phyloP scores from a whole-genome alignment of 2,329 filamentous ascomycete genomes.

The Leptographium galeiforme region DNA sequence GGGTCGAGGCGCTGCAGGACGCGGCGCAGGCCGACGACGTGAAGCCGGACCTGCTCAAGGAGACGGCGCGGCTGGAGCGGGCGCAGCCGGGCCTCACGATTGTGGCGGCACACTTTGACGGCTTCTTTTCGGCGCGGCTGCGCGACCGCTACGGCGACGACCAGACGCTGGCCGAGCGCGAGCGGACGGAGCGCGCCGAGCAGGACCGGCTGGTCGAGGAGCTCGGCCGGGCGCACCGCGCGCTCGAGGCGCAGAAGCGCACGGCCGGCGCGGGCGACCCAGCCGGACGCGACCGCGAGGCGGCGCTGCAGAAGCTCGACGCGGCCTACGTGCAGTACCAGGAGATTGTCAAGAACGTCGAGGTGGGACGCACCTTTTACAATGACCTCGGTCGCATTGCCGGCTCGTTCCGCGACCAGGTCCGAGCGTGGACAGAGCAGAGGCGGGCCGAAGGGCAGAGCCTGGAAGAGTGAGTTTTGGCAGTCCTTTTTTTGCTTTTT shows the following conservation, averaged over 20 bases:
- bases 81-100: conserved; percentile 75
- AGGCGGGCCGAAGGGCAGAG: conserved; percentile 67
- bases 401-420: conserved; percentile 62
- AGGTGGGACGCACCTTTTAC: conserved; percentile 89
- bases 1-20: conserved; percentile 63
- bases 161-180: conserved; percentile 54
- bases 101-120: conserved; percentile 80
- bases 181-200: conserved; percentile 42
- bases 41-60: conserved; percentile 66
- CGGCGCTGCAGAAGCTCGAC: conserved; percentile 75
- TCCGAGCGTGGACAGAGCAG: conserved; percentile 66
- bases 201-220: conserved; percentile 60
- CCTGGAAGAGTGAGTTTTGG: conserved; percentile 52
- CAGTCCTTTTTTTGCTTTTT: background rate
- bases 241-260: conserved; percentile 61
- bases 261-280: conserved; percentile 26
- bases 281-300: conserved; percentile 58
- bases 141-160: conserved; percentile 67
- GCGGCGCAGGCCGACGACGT: conserved; percentile 83
- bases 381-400: conserved; percentile 89
- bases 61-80: conserved; percentile 74
- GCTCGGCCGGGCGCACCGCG: conserved; percentile 61
- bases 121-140: conserved; percentile 73
- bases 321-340: conserved; percentile 93
- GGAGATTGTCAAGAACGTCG: conserved; percentile 83